Conservation (phyloP, 164 flowering plant genomes). For the Umbellularia californica region DNA sequence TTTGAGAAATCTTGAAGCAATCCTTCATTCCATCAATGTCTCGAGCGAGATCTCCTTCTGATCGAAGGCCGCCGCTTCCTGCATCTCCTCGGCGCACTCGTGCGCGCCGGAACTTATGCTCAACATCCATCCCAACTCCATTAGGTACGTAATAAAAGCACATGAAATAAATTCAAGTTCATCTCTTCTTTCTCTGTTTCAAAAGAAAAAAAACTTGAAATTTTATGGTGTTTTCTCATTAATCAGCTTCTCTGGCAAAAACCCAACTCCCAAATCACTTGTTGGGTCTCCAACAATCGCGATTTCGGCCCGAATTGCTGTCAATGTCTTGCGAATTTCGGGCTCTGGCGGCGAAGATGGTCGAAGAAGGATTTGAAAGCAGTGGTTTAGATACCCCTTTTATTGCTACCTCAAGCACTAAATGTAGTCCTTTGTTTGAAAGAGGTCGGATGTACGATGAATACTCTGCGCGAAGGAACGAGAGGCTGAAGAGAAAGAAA, state of each 20-base stretch:
- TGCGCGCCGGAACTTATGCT: slow-evolving; percentile 44
- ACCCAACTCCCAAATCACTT: slow-evolving; percentile 26
- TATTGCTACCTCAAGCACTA: neutral
- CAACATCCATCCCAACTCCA: slow-evolving; percentile 42
- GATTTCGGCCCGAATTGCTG: slow-evolving; percentile 47
- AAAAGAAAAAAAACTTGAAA: neutral
- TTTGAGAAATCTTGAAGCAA: neutral
- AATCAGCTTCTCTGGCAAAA: slow-evolving; percentile 46
- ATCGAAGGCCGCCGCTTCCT: slow-evolving; percentile 63
- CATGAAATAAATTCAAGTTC: neutral
- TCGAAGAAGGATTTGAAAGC: slow-evolving; percentile 39
- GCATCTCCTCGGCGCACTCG: slow-evolving; percentile 51
- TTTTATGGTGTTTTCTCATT: neutral
- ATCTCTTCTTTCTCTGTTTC: neutral
- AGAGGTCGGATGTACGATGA: slow-evolving; percentile 76
- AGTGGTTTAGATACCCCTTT: slow-evolving; percentile 5
- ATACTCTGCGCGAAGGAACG: slow-evolving; percentile 79
- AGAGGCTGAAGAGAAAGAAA: slow-evolving; percentile 73
- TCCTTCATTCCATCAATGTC: neutral
- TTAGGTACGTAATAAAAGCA: slow-evolving; percentile 31
- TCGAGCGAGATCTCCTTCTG: slow-evolving; percentile 28
- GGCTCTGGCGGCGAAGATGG: slow-evolving; percentile 65
- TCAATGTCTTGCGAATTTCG: slow-evolving; percentile 55
- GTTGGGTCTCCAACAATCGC: slow-evolving; percentile 24
- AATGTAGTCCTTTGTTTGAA: slow-evolving; percentile 46